Base-by-base conservation (phyloP, 2,329 filamentous ascomycete species). In the Grosmannia serpens region DNA sequence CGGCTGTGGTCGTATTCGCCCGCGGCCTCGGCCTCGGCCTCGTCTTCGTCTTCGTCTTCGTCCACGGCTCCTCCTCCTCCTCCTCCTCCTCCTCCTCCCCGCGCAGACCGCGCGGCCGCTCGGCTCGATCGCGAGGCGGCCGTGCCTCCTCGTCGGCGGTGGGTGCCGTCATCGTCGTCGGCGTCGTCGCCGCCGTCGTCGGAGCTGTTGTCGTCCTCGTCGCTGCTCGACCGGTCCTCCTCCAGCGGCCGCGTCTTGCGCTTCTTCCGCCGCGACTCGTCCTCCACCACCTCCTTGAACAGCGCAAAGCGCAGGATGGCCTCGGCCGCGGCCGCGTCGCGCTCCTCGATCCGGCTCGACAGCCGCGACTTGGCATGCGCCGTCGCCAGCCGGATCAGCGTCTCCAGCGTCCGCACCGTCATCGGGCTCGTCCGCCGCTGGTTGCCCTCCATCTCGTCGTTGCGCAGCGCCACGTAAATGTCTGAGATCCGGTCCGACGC, bases 391-490 rank as follows among this genome's bases (percentile, higher is more conserved):
- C 94, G 94, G 69, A 99, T 97, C n/a, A 99, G 80, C 0, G 94
- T 99, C 73, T 99, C 94, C 20, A 99, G 79, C 2, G 92, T 97
- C 85, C 94, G 89, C 8, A 96, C 92, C 11, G 94, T 99, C 78
- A 99, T 89, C 5, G 94, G 94, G 49, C 88, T 92, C 0, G 94
- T 99, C 65, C 91, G 87, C 65, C 94, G 85, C 71, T 96, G 89
- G 68, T 96, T 96, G 59, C 91, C 88, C 67, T 95, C 88, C 74
- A 99, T 86, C 69, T 97, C 92, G 66, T 99, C 94, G 70, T 99
- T 99, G 64, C 94, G 85, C 24, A 99, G 80, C 11, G 89, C 88
- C 41, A 95, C 94, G 70, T 97, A 99, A 20, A 91, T 88, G 35
- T 89, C 83, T 44, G 91, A 86, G 67, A 99, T 95, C 63, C 95